These are phyloP conservation scores for Solanum hybrid DNA, from an alignment of 305 asterid species.

Conservation along the genomic window DNA sequence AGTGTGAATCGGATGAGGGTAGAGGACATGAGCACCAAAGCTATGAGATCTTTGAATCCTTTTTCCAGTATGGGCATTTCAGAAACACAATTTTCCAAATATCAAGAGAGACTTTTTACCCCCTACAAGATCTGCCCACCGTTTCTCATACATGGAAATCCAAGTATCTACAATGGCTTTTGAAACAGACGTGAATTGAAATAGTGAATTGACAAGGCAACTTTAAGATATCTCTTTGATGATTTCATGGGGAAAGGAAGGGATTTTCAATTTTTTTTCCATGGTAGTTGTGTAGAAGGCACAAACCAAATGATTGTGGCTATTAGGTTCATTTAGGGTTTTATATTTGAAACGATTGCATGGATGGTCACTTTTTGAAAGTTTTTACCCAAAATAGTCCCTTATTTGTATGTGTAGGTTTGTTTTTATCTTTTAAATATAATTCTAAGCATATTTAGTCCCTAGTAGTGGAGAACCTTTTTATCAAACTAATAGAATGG, in stretches of 20 bases:
- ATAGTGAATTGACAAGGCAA: neutral
- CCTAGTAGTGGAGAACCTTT: neutral
- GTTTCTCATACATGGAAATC: slow-evolving; percentile 23
- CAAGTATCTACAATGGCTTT: slow-evolving; percentile 12
- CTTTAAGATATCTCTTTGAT: neutral
- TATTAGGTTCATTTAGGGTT: neutral
- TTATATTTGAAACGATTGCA: neutral
- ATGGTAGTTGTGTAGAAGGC: neutral
- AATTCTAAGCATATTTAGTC: neutral
- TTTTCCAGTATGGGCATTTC: neutral
- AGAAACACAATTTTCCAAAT: neutral
- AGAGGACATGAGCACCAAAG: slow-evolving; percentile 5
- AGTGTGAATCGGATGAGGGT: slow-evolving; percentile 20
- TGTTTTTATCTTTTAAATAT: neutral
- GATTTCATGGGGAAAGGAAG: neutral
- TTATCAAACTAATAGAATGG: neutral
- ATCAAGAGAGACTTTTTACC: slow-evolving; percentile 28
- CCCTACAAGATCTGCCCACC: slow-evolving; percentile 32
- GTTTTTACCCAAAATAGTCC: neutral
- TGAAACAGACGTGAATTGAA: too few relatives aligned
- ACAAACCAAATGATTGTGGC: neutral
- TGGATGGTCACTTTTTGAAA: neutral
- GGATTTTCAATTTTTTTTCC: neutral
- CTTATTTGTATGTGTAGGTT: neutral
- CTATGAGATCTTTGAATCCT: slow-evolving; percentile 5